Evolutionary conservation across 805 yeast genomes (phyloP), one percentile per base, ranked within the genome.

Genomic region (Kodamaea leandrae): DNA sequence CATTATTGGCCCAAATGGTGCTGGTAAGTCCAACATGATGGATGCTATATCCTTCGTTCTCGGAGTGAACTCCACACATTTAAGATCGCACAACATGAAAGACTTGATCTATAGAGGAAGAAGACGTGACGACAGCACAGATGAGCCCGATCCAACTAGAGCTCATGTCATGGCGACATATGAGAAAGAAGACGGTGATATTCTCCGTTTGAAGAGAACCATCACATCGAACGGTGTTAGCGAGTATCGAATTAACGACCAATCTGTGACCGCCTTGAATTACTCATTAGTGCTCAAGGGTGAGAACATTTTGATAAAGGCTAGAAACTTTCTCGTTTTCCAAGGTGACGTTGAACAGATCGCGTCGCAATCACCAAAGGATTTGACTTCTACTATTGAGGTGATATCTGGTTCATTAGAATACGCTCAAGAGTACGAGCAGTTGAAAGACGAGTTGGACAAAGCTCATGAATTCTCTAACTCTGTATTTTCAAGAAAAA

Each of bases 1-100:
- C 33, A 86, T 93, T 47, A 86, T 93, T 43, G 99, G 99, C 1
- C 98, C 98, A n/a, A 93, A 93, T 71, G 99, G 99, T 24, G 85
- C 97, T 1, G 99, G 99, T 6, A 93, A 93, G 65, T 86, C 96
- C 30, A 93, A 93, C 57, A 85, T 93, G 80, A 90, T 93, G 85
- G 99, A 93, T 60, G 97, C 99, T 25, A 84, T 93, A 34, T 83
- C 96, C 15, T 93, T 93, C 61, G 98, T 91, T 6, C 72, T 93
- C 26, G 99, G 99, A 18, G 80, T 91, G 36, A 71, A 83, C 51
- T 76, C 88, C 15, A 64, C 72, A 13, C 90, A 86, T 42, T 69
- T 93, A 44, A 76, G 99, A 52, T 86, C 96, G 1, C 67, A 73
- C 9, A 77, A 78, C 41, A 60, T 88, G 53, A 77, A 74, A 37